Conservation (phyloP, 2,329 filamentous ascomycete species). For the Neodidymelliopsis sp. region DNA sequence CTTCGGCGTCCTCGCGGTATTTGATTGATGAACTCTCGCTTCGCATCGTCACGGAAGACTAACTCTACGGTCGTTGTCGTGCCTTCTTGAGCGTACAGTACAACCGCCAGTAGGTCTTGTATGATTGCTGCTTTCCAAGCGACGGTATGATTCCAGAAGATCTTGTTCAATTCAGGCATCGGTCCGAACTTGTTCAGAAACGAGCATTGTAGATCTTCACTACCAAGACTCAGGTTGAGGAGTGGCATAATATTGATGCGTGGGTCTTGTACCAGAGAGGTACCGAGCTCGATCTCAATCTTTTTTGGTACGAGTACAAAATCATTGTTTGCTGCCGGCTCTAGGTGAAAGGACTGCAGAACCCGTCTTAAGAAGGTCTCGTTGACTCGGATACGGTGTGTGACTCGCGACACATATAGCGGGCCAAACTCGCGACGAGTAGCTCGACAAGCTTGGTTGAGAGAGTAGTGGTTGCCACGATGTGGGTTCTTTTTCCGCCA, state of each 20-base stretch:
- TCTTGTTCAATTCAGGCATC: slow-evolving; percentile 1
- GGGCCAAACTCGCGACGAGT: slow-evolving; percentile 11
- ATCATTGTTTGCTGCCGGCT: not conserved
- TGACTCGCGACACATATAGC: slow-evolving; percentile 5
- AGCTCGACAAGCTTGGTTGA: slow-evolving; percentile 11
- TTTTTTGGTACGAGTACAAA: slow-evolving; percentile 5
- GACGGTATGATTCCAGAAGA: slow-evolving; percentile 3
- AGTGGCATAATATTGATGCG: slow-evolving; percentile 1
- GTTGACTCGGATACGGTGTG: slow-evolving; percentile 8
- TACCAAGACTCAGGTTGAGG: slow-evolving; percentile 1
- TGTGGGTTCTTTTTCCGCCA: slow-evolving; percentile 10
- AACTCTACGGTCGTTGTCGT: slow-evolving; percentile 6
- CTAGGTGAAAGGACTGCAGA: not conserved
- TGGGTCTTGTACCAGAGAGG: not conserved
- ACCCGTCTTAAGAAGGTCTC: not conserved
- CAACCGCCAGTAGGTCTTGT: not conserved
- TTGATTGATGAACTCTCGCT: not conserved
- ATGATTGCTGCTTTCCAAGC: slow-evolving; percentile 8
- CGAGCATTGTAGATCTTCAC: slow-evolving; percentile 4
- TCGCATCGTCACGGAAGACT: not conserved
- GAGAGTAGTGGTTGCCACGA: slow-evolving; percentile 2
- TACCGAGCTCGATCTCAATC: slow-evolving; percentile 9
- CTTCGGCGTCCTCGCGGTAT: not conserved
- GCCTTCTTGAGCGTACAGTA: not conserved
- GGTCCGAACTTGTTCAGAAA: slow-evolving; percentile 12